Base-by-base conservation (phyloP, 345 rosid species). In the Citrus maxima region DNA sequence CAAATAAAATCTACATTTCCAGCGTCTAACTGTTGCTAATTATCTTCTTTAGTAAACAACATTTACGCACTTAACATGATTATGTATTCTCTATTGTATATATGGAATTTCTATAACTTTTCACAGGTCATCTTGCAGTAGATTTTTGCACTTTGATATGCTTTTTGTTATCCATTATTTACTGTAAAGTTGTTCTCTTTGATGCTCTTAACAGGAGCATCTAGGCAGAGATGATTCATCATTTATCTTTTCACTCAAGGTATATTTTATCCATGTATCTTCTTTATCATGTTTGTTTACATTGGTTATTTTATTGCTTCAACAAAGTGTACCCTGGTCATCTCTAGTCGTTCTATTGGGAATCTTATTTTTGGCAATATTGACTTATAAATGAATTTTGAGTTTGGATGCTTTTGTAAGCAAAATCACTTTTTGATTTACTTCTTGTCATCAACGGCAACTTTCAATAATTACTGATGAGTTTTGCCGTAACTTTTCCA, bases 191-290 rank as follows among this genome's bases (percentile, higher is more conserved):
- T 28, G 27, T 42, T 63, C 42, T 27, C 40, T 49, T 74, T 42
- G 72, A 38, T 66, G 46, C 72, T 64, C 49, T 49, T 28, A 64
- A 76, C 97, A 95, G 97, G 98, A 90, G 84, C 98, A 96, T 87
- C 82, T 91, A 88, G 91, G 94, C 77, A 88, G 93, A 82, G 98
- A 96, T 79, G 97, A 94, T 84, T 86, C 85, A 51, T 83, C 98
- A 42, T 96, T 96, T 86, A 84, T 90, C 82, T 96, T 92, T 86
- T 92, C 97, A 42, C 90, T 92, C 69, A 96, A 92, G 97, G 99
- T 91, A 84, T 68, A 67, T 68, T 80, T 72, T 71, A 21, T 46
- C 30, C 77, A 56, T 74, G 55, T 69, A 34, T 62, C 72, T 74
- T 73, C 75, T 81, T 42, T 63, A 58, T 61, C 32, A 40, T 65